Evolutionary conservation across 352 stramenopile genomes (phyloP), one percentile per base, ranked within the genome.

Genomic region (Thalassiosira mediterranea): DNA sequence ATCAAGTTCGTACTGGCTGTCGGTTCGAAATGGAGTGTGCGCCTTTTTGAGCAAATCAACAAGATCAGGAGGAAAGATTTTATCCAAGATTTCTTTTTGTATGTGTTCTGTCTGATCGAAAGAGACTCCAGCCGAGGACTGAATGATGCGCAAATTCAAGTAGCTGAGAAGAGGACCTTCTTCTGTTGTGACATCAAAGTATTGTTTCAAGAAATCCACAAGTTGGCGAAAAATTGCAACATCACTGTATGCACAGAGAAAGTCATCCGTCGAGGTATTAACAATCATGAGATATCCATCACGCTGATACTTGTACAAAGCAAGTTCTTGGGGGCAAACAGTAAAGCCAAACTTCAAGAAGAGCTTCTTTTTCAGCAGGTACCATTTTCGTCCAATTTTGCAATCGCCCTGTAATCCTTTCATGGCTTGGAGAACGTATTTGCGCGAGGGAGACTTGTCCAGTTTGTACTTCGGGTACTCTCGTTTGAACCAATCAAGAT

Each of bases 21-120:
- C 56, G 17, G 67, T 69, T 3, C 48, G 23, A 47, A 53, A 69
- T n/a, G 67, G 67, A 21, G 67, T 69, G 23, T 76, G 56, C 1
- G 57, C 56, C 11, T 26, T 19, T 19, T 56, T 70, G 32, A 69
- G n/a, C n/a, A n/a, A n/a, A n/a, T n/a, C n/a, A n/a, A n/a, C n/a
- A n/a, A n/a, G n/a, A n/a, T n/a, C n/a, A n/a, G n/a, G n/a, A n/a
- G n/a, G n/a, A n/a, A n/a, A n/a, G n/a, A n/a, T n/a, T n/a, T n/a
- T n/a, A n/a, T n/a, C n/a, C n/a, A n/a, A n/a, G n/a, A n/a, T 76
- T 48, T 47, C 69, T 15, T 56, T 1, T 34, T 64, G 2, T 23
- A 76, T 76, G 31, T 76, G 67, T 38, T 76, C 19, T 19, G 47
- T 76, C 48, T 76, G 67, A 32, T 76, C 57, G n/a, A 63, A 61